Base-by-base conservation (phyloP, 2,329 filamentous ascomycete species). In the Diaporthe amygdali region DNA sequence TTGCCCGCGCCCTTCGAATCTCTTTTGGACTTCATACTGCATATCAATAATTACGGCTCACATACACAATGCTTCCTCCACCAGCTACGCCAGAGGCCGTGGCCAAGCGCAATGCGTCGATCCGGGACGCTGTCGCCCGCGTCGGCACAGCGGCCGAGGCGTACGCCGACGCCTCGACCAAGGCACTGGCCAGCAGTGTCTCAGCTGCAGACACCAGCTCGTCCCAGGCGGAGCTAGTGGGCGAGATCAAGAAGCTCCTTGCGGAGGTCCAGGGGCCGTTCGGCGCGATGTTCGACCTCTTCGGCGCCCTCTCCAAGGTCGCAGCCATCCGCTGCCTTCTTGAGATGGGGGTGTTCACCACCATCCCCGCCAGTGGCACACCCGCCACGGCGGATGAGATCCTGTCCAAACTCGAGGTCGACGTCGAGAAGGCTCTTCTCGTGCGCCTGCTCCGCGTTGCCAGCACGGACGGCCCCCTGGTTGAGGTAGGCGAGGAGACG, bases 331-430 rank as follows among this genome's bases (percentile, higher is more conserved):
- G 66, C 14, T 68, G 66, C 30, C 66, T 68, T 52, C 30, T 59
- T 17, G 66, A 68, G 32, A 5, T 68, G 17, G 66, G 41, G 1
- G 52, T 59, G 7, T 59, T 68, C 22, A 2, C 32, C 0, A 30
- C 54, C 22, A 30, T 59, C n/a, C n/a, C 41, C 41, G 20, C 52
- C 30, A 37, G 54, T 22, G 66, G 66, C 5, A 37, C 46, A n/a
- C 66, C 66, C n/a, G 54, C 49, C n/a, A 59, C 52, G n/a, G 66
- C 55, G 30, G 66, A 68, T n/a, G 66, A 46, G 20, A 34, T 68
- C 39, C 15, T 68, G n/a, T 37, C n/a, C 12, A 30, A 30, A 2
- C 41, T 68, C n/a, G 17, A 25, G 1, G 51, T 8, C 17, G 52
- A 39, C n/a, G 41, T 68, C n/a, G 66, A 68, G 52, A 68, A 39